Base-by-base conservation (phyloP, 139 green algal genomes). In the Picochlorum sp. region DNA sequence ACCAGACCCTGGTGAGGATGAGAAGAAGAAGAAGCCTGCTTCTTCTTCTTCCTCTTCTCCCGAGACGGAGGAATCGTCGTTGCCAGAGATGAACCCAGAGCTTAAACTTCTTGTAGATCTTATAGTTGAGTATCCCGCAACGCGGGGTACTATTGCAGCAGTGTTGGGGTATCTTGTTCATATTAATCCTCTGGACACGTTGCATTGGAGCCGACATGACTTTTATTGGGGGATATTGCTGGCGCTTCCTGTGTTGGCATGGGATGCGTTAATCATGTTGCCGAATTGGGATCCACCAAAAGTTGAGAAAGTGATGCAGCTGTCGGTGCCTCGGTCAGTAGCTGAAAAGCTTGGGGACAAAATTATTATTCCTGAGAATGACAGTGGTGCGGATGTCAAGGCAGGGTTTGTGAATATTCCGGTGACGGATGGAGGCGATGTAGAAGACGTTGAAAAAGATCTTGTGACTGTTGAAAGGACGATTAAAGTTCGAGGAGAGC, bases 381-480 rank as follows among this genome's bases (percentile, higher is more conserved):
- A 62, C 10, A 0, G 49, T 49, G 41, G 50, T 11, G 14, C 20
- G 34, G 41, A 3, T 38, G 30, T 70, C 69, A 58, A 49, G 60
- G 16, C 38, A 38, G 24, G 10, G n/a, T 28, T 16, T 10, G 37
- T 24, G 37, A n/a, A 28, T 44, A 49, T 34, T 3, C 23, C 38
- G 1, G 46, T 20, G 3, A 11, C 7, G 4, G 44, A 24, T 50
- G 21, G 26, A 38, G 14, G 7, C 8, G 21, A 21, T 11, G 62
- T 56, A 6, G 56, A 62, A 6, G 63, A 76, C 16, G 16, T 34
- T 59, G 51, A 34, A 2, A 30, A 16, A 10, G 68, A 64, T 13
- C 26, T 72, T 44, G 66, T 73, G 10, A 56, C 65, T 28, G n/a
- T 73, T 32, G 61, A 77, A 62, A 50, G 45, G 24, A 64, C n/a